These are phyloP conservation scores for Exophiala spinifera DNA, from an alignment of 2,329 filamentous ascomycete species.

Conservation along the genomic window DNA sequence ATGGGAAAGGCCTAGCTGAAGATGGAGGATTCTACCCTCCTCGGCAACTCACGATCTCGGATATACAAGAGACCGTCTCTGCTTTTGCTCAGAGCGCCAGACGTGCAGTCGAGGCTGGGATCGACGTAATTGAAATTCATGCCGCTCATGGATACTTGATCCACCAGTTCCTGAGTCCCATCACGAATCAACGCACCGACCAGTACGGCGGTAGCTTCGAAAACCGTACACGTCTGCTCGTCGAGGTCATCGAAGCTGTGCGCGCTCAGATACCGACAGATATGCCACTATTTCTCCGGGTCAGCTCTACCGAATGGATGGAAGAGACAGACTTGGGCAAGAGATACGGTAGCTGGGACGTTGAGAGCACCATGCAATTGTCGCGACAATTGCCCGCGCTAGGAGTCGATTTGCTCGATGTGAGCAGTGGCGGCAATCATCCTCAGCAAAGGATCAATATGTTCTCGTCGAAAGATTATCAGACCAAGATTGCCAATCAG, in stretches of 20 bases:
- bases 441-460: conserved; percentile 43
- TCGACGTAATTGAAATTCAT: conserved; percentile 79
- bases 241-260: conserved; percentile 66
- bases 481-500: conserved; percentile 47
- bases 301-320: conserved; percentile 73
- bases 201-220: conserved; percentile 51
- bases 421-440: conserved; percentile 68
- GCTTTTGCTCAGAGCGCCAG: conserved; percentile 45
- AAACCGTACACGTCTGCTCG: conserved; percentile 65
- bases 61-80: conserved; percentile 35
- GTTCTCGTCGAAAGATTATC: conserved; percentile 46
- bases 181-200: conserved; percentile 64
- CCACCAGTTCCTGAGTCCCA: conserved; percentile 66
- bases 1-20: conserved; percentile 22
- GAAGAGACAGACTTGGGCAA: conserved; percentile 57
- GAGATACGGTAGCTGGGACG: conserved; percentile 56
- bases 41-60: conserved; percentile 30
- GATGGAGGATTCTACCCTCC: conserved; percentile 28
- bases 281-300: conserved; percentile 72
- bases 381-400: conserved; percentile 64
- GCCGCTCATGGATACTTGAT: conserved; percentile 76
- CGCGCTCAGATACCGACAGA: conserved; percentile 60
- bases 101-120: conserved; percentile 65
- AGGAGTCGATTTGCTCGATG: conserved; percentile 80
- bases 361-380: conserved; percentile 63